A percentile compares a stretch with the other conserved stretches of the same genome.
Conservation (phyloP, 768 basidiomycete genomes). For the Coprinopsis cinerea region DNA sequence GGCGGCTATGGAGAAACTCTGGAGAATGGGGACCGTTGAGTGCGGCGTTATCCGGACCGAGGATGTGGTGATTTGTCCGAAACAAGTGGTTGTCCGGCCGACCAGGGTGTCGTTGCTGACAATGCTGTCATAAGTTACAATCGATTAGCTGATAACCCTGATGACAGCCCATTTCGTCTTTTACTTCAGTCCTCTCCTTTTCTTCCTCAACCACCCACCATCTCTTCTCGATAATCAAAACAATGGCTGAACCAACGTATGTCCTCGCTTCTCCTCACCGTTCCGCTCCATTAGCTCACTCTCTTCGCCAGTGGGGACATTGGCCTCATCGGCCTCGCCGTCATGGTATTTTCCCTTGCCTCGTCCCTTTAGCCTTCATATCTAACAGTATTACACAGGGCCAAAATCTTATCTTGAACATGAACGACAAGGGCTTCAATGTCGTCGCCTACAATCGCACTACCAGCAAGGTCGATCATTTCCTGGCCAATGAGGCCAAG, state of each 20-base stretch:
- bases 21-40: background rate
- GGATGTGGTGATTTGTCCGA: no score
- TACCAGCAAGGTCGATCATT: conserved; percentile 89
- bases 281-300: conserved; percentile 9
- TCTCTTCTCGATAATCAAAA: conserved; percentile 31
- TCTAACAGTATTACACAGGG: conserved; percentile 44
- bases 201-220: conserved; percentile 29
- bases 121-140: background rate
- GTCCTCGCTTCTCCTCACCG: conserved; percentile 11
- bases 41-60: conserved; percentile 1
- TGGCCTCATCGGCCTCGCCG: conserved; percentile 96
- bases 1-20: background rate
- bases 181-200: conserved; percentile 14
- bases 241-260: conserved; percentile 33
- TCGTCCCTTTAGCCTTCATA: conserved; percentile 14
- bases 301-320: conserved; percentile 74
- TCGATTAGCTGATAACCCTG: conserved; percentile 19
- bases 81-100: conserved; percentile 2
- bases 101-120: conserved; percentile 7
- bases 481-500: conserved; percentile 97
- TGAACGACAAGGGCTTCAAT: conserved; percentile 99
- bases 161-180: conserved; percentile 9
- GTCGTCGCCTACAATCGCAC: conserved; percentile 98
- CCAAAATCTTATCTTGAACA: conserved; percentile 96
- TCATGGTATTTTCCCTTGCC: conserved; percentile 67